These are phyloP conservation scores for Vanrija sp. DNA, from an alignment of 1,284 basidiomycete species.

Conservation along the genomic window DNA sequence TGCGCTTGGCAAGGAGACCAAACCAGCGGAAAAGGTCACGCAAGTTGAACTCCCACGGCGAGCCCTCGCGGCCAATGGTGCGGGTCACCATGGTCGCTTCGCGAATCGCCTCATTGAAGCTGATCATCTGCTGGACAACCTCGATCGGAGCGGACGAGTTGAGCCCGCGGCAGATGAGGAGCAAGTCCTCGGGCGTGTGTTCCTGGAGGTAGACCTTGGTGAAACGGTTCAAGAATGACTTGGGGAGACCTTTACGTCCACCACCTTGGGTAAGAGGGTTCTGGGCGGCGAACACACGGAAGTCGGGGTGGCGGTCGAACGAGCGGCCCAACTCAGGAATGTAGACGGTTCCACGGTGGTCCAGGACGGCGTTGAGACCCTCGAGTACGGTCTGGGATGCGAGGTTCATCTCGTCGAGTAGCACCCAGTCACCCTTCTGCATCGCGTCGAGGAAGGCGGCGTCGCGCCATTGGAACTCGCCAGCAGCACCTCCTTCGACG, in stretches of 20 bases:
- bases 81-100: conserved; percentile 65
- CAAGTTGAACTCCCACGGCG: conserved; percentile 98
- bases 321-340: conserved; percentile 91
- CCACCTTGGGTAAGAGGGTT: conserved; percentile 96
- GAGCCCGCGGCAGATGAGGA: conserved; percentile 71
- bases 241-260: conserved; percentile 94
- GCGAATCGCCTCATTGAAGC: conserved; percentile 72
- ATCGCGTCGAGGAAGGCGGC: conserved; percentile 92
- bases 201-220: conserved; percentile 95
- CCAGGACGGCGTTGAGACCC: conserved; percentile 92
- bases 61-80: conserved; percentile 74
- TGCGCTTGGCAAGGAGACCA: conserved; percentile 48
- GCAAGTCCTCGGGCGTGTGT: conserved; percentile 72
- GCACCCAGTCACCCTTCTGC: conserved; percentile 91
- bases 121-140: conserved; percentile 71
- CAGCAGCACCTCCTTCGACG: conserved; percentile 82
- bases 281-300: conserved; percentile 96
- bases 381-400: conserved; percentile 95
- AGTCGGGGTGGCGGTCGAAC: conserved; percentile 82
- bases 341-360: conserved; percentile 92
- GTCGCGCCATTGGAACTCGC: conserved; percentile 96
- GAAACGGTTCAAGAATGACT: conserved; percentile 96
- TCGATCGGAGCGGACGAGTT: conserved; percentile 61
- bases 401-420: conserved; percentile 98
- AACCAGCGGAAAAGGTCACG: conserved; percentile 92